Base-by-base conservation (phyloP, 305 asterid genomes). In the Salvia sclarea region DNA sequence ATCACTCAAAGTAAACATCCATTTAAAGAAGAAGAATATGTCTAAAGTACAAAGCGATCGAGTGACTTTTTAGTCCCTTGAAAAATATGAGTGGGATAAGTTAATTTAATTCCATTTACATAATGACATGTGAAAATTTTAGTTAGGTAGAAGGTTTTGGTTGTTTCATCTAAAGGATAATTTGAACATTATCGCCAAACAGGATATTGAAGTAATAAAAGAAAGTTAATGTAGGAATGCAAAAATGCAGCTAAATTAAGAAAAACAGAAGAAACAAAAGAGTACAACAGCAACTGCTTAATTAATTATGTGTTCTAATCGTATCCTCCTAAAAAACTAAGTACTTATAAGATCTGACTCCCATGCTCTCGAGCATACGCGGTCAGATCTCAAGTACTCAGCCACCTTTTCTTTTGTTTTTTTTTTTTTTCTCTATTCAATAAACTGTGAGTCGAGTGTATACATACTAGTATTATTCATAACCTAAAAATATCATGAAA, bases 321-420 rank as follows among this genome's bases (percentile, higher is more conserved):
- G 50, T 59, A 40, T 62, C 53, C 61, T 61, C 1, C 9, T 33
- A 33, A 76, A 69, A 74, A 69, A 69, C 82, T 49, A 73, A 87
- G 88, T 85, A 85, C 89, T 75, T 78, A 40, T 63, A 78, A 85
- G 85, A 83, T 85, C 87, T 87, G 86, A 87, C 89, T 73, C 76
- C 72, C 17, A 78, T 79, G 89, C 89, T 71, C 69, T 40, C 78
- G 35, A 28, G 82, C 81, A 62, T 69, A 73, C 74, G 64, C 61
- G 84, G 86, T 84, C 84, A 85, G 89, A 85, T 80, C 81, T 75
- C 74, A 75, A 83, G 91, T 87, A 85, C 89, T 87, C 82, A 64
- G 83, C 83, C 83, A 63, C 72, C 68, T 61, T 11, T 22, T 33
- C 6, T 33, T 1, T 40, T 63, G 17, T 63, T 61, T 75, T 33